phyloP scores from a whole-genome alignment of 805 yeast species.

The Yamadazyma philogaea region DNA sequence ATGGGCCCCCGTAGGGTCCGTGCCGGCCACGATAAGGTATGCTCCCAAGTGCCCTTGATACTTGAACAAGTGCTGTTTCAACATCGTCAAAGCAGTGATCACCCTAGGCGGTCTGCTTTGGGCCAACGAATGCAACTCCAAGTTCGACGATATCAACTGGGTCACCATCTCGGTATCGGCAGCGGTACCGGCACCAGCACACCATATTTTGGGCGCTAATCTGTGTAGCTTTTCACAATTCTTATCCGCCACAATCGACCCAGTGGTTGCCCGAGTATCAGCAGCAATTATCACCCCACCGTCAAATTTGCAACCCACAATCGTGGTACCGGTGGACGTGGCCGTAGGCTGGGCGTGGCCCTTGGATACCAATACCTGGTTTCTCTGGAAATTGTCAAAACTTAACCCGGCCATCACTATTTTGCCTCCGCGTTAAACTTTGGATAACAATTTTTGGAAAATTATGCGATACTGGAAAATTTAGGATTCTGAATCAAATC shows the following conservation, averaged over 20 bases:
- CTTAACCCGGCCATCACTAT: slow-evolving; percentile 82
- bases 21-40: slow-evolving; percentile 95
- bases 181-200: slow-evolving; percentile 99
- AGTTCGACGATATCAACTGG: slow-evolving; percentile 82
- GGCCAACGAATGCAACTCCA: slow-evolving; percentile 84
- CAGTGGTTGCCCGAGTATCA: slow-evolving; percentile 97
- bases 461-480: background rate
- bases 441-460: background rate
- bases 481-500: background rate
- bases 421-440: slow-evolving; percentile 8
- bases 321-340: slow-evolving; percentile 98
- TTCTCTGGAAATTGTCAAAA: slow-evolving; percentile 92
- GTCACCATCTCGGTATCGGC: slow-evolving; percentile 99
- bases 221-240: slow-evolving; percentile 94
- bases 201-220: slow-evolving; percentile 89
- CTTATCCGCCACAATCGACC: slow-evolving; percentile 95
- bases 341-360: slow-evolving; percentile 82
- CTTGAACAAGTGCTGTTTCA: slow-evolving; percentile 93
- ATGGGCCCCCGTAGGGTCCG: slow-evolving; percentile 94
- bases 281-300: slow-evolving; percentile 98
- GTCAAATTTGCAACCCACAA: slow-evolving; percentile 90
- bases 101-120: slow-evolving; percentile 89
- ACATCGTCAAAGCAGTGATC: slow-evolving; percentile 84
- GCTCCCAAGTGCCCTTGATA: slow-evolving; percentile 98
- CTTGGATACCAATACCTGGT: slow-evolving; percentile 63